Conservation (phyloP, 352 stramenopile species). For the Pythium insidiosum region DNA sequence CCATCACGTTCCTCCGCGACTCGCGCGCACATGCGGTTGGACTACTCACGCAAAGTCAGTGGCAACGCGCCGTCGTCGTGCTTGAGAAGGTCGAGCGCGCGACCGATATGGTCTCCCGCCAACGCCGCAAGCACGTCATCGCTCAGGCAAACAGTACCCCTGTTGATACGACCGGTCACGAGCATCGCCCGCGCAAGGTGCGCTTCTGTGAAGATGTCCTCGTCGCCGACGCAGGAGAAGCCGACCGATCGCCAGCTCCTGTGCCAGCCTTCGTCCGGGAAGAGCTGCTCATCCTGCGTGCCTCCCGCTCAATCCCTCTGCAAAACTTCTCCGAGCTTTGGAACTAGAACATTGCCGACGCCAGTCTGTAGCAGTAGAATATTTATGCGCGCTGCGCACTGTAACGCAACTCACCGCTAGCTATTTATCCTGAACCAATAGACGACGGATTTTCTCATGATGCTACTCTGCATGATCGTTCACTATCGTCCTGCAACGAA, state of each 20-base stretch:
- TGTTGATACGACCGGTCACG: slow-evolving; percentile 15
- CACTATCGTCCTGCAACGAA: slow-evolving; percentile 10
- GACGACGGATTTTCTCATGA: too few species aligned
- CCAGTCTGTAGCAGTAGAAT: too few species aligned
- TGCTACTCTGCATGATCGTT: too few species aligned
- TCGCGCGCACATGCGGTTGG: slow-evolving; percentile 61
- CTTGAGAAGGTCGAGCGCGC: slow-evolving; percentile 78
- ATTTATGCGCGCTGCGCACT: too few species aligned
- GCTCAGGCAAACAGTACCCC: slow-evolving; percentile 39
- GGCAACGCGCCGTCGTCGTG: slow-evolving; percentile 57
- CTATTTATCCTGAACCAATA: slow-evolving; percentile 5
- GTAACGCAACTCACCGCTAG: too few species aligned
- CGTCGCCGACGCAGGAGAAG: slow-evolving; percentile 26
- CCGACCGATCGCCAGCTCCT: slow-evolving; percentile 46
- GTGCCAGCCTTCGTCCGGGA: slow-evolving; percentile 66
- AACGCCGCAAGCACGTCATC: slow-evolving; percentile 52
- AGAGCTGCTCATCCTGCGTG: slow-evolving; percentile 71
- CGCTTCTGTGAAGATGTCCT: slow-evolving; percentile 53
- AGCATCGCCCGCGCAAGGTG: slow-evolving; percentile 23
- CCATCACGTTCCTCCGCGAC: slow-evolving; percentile 70
- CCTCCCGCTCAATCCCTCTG: slow-evolving; percentile 57
- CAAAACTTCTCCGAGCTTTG: slow-evolving; percentile 80
- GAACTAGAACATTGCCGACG: too few species aligned
- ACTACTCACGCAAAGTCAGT: slow-evolving; percentile 67
- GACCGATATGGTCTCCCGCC: slow-evolving; percentile 68